A percentile compares a stretch with the other conserved stretches of the same genome.
Conservation (phyloP, 495 filamentous ascomycete genomes). For the Clohesyomyces aquaticus region DNA sequence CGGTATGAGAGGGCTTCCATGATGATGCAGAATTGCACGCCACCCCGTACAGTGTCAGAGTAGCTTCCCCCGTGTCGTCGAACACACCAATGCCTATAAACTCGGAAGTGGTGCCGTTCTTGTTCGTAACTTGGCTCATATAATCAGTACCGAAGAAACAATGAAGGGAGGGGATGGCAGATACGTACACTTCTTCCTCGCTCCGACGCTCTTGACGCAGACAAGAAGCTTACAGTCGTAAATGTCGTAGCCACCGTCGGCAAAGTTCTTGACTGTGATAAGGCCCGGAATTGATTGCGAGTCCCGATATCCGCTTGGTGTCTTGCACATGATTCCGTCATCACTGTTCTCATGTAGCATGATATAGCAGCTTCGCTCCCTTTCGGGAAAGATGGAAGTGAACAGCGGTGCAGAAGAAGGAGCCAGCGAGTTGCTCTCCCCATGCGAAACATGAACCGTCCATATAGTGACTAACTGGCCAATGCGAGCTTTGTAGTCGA, state of each 20-base stretch:
- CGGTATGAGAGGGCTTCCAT: constrained; percentile 59
- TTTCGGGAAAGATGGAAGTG: constrained; percentile 57
- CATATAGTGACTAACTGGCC: constrained; percentile 48
- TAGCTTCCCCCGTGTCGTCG: constrained; percentile 61
- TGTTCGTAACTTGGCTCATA: constrained; percentile 49
- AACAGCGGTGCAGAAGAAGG: constrained; percentile 45
- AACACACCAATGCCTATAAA: constrained; percentile 60
- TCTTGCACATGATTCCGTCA: constrained; percentile 50
- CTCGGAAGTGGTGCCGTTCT: constrained; percentile 50
- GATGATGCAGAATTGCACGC: constrained; percentile 52
- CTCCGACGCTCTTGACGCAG: constrained; percentile 60
- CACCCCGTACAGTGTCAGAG: constrained; percentile 59
- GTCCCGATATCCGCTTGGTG: constrained; percentile 51
- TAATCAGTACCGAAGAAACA: neutral
- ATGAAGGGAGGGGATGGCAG: neutral
- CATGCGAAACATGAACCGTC: constrained; percentile 46
- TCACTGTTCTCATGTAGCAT: constrained; percentile 56
- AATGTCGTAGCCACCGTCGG: constrained; percentile 57
- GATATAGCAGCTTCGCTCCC: constrained; percentile 56
- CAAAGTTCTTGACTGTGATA: constrained; percentile 60
- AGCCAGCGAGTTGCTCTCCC: constrained; percentile 44
- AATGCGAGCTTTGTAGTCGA: constrained; percentile 41
- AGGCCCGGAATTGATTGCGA: constrained; percentile 50
- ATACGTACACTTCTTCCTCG: constrained; percentile 49
- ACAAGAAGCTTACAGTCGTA: constrained; percentile 55